Conservation (phyloP, 768 basidiomycete genomes). For the Trametes punicea region DNA sequence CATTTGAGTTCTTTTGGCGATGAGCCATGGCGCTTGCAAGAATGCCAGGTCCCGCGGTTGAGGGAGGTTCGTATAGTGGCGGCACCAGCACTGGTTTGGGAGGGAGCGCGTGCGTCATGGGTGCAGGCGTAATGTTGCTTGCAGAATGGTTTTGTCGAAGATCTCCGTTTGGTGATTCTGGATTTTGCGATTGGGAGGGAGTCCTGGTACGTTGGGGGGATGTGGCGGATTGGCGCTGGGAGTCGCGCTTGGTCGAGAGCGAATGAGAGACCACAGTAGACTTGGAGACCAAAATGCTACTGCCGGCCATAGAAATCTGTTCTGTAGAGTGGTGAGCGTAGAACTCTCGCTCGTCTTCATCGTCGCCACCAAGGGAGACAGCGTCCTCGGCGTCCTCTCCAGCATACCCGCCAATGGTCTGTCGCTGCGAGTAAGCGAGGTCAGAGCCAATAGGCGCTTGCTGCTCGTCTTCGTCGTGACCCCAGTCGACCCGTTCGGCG, state of each 20-base stretch:
- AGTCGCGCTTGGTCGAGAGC: constrained; percentile 19
- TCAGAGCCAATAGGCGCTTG: constrained; percentile 16
- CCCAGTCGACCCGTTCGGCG: constrained; percentile 70
- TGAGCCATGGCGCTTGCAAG: constrained; percentile 62
- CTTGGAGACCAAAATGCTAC: background rate
- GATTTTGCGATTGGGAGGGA: constrained; percentile 18
- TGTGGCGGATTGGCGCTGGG: constrained; percentile 24
- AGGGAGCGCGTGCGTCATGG: constrained; percentile 61
- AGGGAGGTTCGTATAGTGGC: constrained; percentile 45
- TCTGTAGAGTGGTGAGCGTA: constrained; percentile 42
- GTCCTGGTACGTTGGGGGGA: constrained; percentile 15
- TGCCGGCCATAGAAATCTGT: constrained; percentile 16
- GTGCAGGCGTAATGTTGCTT: constrained; percentile 28
- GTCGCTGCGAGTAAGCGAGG: constrained; percentile 13
- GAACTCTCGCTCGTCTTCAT: constrained; percentile 60
- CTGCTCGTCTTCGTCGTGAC: constrained; percentile 45
- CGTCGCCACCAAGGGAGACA: constrained; percentile 66
- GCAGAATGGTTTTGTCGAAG: constrained; percentile 30
- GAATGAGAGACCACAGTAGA: constrained; percentile 16
- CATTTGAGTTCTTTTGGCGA: constrained; percentile 42
- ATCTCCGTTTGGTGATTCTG: constrained; percentile 24
- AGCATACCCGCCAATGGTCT: constrained; percentile 17
- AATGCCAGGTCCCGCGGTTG: constrained; percentile 56
- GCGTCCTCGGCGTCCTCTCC: constrained; percentile 53
- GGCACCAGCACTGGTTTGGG: constrained; percentile 57